Base-by-base conservation (phyloP, 208 protist genomes). In the Acanthamoeba sp. region DNA sequence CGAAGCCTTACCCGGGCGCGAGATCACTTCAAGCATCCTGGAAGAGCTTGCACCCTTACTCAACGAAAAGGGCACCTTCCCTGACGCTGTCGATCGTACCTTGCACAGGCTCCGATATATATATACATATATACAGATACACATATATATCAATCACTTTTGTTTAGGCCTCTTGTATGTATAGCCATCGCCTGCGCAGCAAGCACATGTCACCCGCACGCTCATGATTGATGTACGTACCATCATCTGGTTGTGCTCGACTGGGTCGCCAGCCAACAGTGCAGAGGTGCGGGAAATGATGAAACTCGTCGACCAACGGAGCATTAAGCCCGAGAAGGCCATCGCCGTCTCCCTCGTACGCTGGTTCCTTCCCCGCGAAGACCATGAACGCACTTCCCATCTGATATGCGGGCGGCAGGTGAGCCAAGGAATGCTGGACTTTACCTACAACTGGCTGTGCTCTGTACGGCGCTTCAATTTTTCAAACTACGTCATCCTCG, bases 351-450 rank as follows among this genome's bases (percentile, higher is more conserved):
- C 69, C 27, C n/a, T 78, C 14, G 59, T 69, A 69, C 59, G 59
- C 5, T 22, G 52, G 14, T 24, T 27, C 20, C 52, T 22, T n/a
- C n/a, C n/a, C n/a, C n/a, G n/a, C 52, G 27, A 20, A 3, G 18
- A 59, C 52, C 10, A 59, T 20, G 50, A 2, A 57, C 50, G 14
- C 52, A 14, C 52, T 27, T 59, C 52, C 22, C 55, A 7, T 62
- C 36, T 80, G 34, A 6, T 48, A 48, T 48, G 36, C 29, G 71
- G 12, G 29, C 59, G 6, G 24, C 36, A 80, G 71, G 76, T 85
- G 76, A 85, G 18, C 48, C 42, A 57, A 32, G 76, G 76, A 1
- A 85, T 85, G 76, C 76, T 85, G 5, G 76, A 85, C 76, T 85
- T 85, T 20, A 38, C 76, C 27, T 57, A 59, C 45, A 85, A 85